A percentile compares a stretch with the other conserved stretches of the same genome.
phyloP scores from a whole-genome alignment of 352 stramenopile species.

The Stramenopiles sp. region DNA sequence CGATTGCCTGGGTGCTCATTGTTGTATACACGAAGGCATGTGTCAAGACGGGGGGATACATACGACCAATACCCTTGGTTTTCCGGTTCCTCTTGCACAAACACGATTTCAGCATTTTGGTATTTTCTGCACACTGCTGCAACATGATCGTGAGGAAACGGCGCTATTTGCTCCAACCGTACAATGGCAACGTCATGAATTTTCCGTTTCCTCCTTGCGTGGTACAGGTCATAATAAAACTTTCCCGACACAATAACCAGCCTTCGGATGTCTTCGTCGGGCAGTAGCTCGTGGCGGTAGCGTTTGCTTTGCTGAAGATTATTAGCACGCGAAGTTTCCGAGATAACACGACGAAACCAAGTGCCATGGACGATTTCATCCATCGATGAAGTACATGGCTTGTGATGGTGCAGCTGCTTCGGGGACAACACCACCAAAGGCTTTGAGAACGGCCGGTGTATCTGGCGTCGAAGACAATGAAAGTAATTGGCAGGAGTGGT shows the following conservation, averaged over 20 bases:
- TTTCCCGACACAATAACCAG: conserved; percentile 86
- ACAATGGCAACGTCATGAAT: conserved; percentile 48
- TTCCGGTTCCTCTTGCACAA: conserved; percentile 91
- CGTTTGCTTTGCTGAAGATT: no score
- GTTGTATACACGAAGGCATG: background rate
- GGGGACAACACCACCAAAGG: conserved; percentile 80
- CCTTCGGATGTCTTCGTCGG: conserved; percentile 35
- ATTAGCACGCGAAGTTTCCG: no score
- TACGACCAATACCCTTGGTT: conserved; percentile 94
- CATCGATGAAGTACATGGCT: conserved; percentile 59
- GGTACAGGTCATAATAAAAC: conserved; percentile 87
- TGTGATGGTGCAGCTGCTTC: conserved; percentile 81
- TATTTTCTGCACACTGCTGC: conserved; percentile 67
- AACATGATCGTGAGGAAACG: conserved; percentile 91
- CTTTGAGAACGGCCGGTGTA: conserved; percentile 90
- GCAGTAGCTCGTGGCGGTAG: conserved; percentile 18
- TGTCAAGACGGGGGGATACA: conserved; percentile 76
- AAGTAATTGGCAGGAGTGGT: conserved; percentile 91
- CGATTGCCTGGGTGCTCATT: no score
- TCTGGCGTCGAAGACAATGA: conserved; percentile 76
- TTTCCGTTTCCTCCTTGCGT: conserved; percentile 56
- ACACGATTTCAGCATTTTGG: conserved; percentile 83
- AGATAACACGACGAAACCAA: conserved; percentile 65
- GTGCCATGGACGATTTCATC: conserved; percentile 79
- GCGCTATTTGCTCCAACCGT: conserved; percentile 86